phyloP scores from a whole-genome alignment of 495 filamentous ascomycete genomes.

The Hypoxylon subgilvum region DNA sequence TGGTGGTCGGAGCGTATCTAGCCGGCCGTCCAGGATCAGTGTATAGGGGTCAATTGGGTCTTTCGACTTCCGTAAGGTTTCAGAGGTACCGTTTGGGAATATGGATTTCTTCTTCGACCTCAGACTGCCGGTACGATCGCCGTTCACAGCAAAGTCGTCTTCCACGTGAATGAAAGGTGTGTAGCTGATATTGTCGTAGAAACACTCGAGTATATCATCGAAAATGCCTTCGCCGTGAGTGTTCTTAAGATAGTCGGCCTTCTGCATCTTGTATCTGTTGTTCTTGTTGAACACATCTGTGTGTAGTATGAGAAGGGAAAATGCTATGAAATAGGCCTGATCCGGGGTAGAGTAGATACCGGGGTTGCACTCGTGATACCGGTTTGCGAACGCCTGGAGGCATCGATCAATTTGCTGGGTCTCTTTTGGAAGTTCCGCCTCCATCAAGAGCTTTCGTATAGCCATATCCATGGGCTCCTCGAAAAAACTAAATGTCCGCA shows the following conservation, averaged over 20 bases:
- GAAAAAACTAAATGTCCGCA: slow-evolving; percentile 92
- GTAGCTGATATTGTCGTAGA: slow-evolving; percentile 98
- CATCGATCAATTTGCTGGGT: slow-evolving; percentile 98
- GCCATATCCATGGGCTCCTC: slow-evolving; percentile 98
- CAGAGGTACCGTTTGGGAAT: slow-evolving; percentile 70
- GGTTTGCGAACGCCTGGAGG: slow-evolving; percentile 90
- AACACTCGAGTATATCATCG: slow-evolving; percentile 90
- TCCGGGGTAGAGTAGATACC: slow-evolving; percentile 92
- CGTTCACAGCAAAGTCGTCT: slow-evolving; percentile 82
- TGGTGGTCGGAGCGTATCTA: slow-evolving; percentile 80
- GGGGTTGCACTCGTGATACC: slow-evolving; percentile 98
- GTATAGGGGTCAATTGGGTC: slow-evolving; percentile 96
- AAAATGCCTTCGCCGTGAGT: slow-evolving; percentile 86
- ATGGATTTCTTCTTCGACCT: slow-evolving; percentile 70
- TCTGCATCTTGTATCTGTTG: slow-evolving; percentile 99
- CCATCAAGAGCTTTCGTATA: slow-evolving; percentile 92
- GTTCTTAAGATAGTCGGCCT: slow-evolving; percentile 93
- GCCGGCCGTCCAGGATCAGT: slow-evolving; percentile 84
- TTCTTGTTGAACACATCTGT: slow-evolving; percentile 99
- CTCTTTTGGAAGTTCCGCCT: slow-evolving; percentile 93
- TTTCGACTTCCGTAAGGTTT: slow-evolving; percentile 68
- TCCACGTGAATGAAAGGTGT: slow-evolving; percentile 97
- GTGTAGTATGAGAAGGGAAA: slow-evolving; percentile 93
- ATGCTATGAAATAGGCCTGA: slow-evolving; percentile 96
- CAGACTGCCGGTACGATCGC: slow-evolving; percentile 73